Conservation (phyloP, 495 filamentous ascomycete species). For the Podospora comata region DNA sequence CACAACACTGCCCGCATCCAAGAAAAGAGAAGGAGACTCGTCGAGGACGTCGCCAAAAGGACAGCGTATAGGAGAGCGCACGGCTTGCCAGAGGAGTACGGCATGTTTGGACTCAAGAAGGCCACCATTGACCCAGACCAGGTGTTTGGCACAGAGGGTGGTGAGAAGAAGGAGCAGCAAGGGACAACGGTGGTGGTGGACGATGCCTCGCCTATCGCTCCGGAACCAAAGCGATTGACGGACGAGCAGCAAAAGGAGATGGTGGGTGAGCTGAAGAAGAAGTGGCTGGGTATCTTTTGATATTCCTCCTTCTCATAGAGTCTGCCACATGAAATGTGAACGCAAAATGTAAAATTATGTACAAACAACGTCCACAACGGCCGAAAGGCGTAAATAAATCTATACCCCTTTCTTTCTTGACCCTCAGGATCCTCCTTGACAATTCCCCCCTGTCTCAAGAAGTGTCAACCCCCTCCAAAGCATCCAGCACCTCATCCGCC, state of each 20-base stretch:
- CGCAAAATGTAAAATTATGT: slow-evolving; percentile 6
- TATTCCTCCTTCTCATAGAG: slow-evolving; percentile 7
- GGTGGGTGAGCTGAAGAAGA: slow-evolving; percentile 34
- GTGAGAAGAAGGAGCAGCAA: neutral
- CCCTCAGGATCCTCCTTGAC: too few species aligned
- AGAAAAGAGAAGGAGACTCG: slow-evolving; percentile 60
- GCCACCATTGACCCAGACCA: slow-evolving; percentile 17
- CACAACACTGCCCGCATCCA: slow-evolving; percentile 59
- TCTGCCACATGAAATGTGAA: neutral
- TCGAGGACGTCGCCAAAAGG: slow-evolving; percentile 80
- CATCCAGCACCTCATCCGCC: slow-evolving; percentile 78
- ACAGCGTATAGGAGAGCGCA: slow-evolving; percentile 76
- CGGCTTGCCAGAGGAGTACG: slow-evolving; percentile 61
- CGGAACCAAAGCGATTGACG: slow-evolving; percentile 9
- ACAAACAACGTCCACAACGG: neutral
- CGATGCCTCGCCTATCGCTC: slow-evolving; percentile 3
- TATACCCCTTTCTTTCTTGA: neutral
- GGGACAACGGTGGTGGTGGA: slow-evolving; percentile 1
- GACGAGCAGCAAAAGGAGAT: slow-evolving; percentile 18
- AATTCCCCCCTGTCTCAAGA: neutral
- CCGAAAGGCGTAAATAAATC: neutral
- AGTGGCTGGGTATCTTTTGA: slow-evolving; percentile 45
- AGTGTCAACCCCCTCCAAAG: slow-evolving; percentile 62
- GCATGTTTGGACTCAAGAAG: slow-evolving; percentile 28
- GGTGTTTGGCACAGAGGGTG: slow-evolving; percentile 7